These are phyloP conservation scores for Russula ochroleuca DNA, from an alignment of 768 basidiomycete species.

Conservation along the genomic window DNA sequence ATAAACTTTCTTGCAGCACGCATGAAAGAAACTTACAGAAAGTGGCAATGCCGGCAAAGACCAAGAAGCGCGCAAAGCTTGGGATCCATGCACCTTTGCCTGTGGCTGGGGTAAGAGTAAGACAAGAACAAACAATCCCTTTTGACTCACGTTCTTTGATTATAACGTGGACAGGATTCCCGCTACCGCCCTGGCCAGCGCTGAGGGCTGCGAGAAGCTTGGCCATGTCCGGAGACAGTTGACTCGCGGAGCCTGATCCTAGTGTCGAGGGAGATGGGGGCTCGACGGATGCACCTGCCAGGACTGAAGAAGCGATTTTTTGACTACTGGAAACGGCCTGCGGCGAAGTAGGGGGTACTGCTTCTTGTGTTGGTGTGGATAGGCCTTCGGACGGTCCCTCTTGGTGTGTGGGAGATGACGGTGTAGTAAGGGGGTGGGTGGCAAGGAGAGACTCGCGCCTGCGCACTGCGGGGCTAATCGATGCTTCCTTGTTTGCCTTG, in stretches of 20 bases:
- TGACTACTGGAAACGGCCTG: constrained; percentile 37
- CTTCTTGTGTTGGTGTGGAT: constrained; percentile 10
- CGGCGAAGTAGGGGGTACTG: background rate
- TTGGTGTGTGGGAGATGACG: constrained; percentile 8
- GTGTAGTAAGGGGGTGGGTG: constrained; percentile 24
- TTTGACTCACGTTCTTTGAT: constrained; percentile 69
- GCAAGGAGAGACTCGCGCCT: constrained; percentile 61
- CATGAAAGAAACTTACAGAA: constrained; percentile 52
- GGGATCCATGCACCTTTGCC: constrained; percentile 67
- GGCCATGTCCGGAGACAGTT: constrained; percentile 35
- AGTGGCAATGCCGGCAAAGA: constrained; percentile 49
- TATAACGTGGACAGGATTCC: constrained; percentile 72
- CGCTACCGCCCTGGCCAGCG: constrained; percentile 42
- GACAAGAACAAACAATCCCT: background rate
- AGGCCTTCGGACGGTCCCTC: constrained; percentile 12
- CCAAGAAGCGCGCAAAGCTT: constrained; percentile 58
- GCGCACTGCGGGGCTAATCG: constrained; percentile 62
- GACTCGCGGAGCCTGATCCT: constrained; percentile 11
- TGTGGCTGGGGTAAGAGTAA: constrained; percentile 31
- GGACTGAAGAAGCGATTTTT: constrained; percentile 41
- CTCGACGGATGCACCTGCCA: constrained; percentile 28
- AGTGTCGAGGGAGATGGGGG: background rate
- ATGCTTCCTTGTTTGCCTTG: constrained; percentile 50
- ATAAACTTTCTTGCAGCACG: background rate
- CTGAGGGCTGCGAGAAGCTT: constrained; percentile 44